These are phyloP conservation scores for Silybum marianum DNA, from an alignment of 129 eudicot species.

Conservation along the genomic window DNA sequence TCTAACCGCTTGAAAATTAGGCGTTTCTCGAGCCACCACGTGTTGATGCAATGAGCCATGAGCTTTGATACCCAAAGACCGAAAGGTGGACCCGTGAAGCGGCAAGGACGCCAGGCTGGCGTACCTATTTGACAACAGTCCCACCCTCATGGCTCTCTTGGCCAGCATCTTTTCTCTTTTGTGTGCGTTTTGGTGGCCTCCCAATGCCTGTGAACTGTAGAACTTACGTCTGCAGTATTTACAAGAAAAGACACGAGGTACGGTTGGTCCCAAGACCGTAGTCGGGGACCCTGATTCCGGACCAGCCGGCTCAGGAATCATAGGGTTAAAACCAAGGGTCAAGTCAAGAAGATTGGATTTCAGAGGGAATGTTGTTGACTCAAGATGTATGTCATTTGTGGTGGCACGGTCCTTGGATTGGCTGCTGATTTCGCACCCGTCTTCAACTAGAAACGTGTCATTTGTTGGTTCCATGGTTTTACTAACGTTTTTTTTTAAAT, in stretches of 20 bases:
- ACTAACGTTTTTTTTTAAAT: background rate
- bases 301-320: slow-evolving; percentile 16
- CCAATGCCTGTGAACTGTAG: slow-evolving; percentile 78
- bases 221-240: slow-evolving; percentile 71
- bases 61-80: slow-evolving; percentile 66
- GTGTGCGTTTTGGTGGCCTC: slow-evolving; percentile 82
- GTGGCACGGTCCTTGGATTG: slow-evolving; percentile 33
- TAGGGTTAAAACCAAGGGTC: slow-evolving; percentile 43
- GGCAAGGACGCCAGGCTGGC: slow-evolving; percentile 75
- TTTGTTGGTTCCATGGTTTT: slow-evolving; percentile 44
- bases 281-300: slow-evolving; percentile 17
- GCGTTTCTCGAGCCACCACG: slow-evolving; percentile 21
- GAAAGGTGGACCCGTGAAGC: slow-evolving; percentile 56
- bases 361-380: background rate
- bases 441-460: slow-evolving; percentile 41
- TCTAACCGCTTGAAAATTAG: slow-evolving; percentile 28
- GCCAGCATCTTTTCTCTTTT: slow-evolving; percentile 67
- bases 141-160: slow-evolving; percentile 64
- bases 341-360: slow-evolving; percentile 40
- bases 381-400: slow-evolving; percentile 12
- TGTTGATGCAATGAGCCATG: slow-evolving; percentile 58
- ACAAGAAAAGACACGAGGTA: slow-evolving; percentile 61
- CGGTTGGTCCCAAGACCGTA: slow-evolving; percentile 22
- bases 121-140: slow-evolving; percentile 53
- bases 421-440: slow-evolving; percentile 48